Evolutionary conservation across 192 early-diverging fungal species (phyloP), one percentile per base, ranked within the genome.

Genomic region (Backusella liffmaniae): DNA sequence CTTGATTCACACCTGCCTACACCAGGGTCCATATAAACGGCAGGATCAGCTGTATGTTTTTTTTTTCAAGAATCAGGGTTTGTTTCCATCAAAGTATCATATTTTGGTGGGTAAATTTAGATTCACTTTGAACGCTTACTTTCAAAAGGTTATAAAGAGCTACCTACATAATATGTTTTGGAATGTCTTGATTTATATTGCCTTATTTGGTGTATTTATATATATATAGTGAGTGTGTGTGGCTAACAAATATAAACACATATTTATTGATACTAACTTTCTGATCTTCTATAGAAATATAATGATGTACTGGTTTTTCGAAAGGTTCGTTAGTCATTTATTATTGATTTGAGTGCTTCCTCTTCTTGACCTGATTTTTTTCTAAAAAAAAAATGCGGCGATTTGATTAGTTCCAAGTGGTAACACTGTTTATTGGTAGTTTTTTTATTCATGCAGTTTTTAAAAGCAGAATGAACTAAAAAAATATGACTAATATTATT

Each of bases 401-500:
- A 49, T n/a, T 49, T 49, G 46, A 59, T 59, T 59, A 26, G 23
- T 59, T 59, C 53, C 2, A 59, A 9, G 23, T 10, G 5, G 53
- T 59, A 12, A 10, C 23, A 59, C 53, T 59, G 53, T 21, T 59
- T 59, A 23, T 59, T 23, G 23, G 6, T 49, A 6, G 7, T 23
- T 59, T 59, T 59, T 9, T 59, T 26, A 26, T 26, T 59, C 10
- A 59, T 59, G 53, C 53, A 59, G 21, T 59, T 59, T 59, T 23
- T 59, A 59, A 59, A 59, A 18, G 3, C 10, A 26, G 21, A 59
- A 59, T 12, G 26, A 23, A 26, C 53, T 59, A 59, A 59, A 59
- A 39, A 59, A 59, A 59, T 23, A 59, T 59, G 53, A 59, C 53
- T 59, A 59, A 59, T 59, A 59, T 59, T 26, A 59, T 59, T 59